Conservation (phyloP, 2,329 filamentous ascomycete species). For the Epichloe uncinata region DNA sequence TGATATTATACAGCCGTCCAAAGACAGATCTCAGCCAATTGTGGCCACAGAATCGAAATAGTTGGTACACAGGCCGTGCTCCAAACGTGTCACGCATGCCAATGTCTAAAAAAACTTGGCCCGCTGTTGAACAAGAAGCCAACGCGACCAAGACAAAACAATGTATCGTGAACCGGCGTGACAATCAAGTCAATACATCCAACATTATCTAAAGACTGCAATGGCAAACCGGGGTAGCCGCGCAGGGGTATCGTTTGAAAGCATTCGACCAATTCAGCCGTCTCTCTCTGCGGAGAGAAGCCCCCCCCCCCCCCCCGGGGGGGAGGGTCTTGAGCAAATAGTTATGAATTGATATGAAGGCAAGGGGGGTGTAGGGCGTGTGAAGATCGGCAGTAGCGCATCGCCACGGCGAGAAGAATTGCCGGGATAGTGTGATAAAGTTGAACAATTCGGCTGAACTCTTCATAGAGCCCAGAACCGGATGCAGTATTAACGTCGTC, state of each 20-base stretch:
- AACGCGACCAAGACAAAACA: not conserved
- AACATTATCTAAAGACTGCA: not conserved
- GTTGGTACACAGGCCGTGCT: not conserved
- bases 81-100: not conserved
- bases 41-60: too few relatives aligned
- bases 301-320: too few relatives aligned
- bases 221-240: not conserved
- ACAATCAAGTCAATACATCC: not conserved
- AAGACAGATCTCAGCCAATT: too few relatives aligned
- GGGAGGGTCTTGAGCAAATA: not conserved
- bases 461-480: not conserved
- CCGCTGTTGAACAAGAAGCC: too few relatives aligned
- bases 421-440: not conserved
- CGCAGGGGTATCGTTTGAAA: slow-evolving; percentile 2
- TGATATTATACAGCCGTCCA: too few relatives aligned
- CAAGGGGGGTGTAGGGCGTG: not conserved
- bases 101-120: too few relatives aligned
- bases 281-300: not conserved
- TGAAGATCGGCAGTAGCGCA: not conserved
- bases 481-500: slow-evolving; percentile 5
- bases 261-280: not conserved
- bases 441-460: not conserved
- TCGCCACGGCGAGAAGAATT: not conserved
- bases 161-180: not conserved
- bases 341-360: not conserved